These are phyloP conservation scores for Cucumis sativus DNA, from an alignment of 306 rosid genomes.

Conservation along the genomic window Cucumber_9930_V3 NC_026655.2:24075501-24076000, in stretches of 20 bases:
- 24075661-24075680: too few species aligned
- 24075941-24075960: not conserved
- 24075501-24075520: not conserved
- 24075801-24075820: not conserved
- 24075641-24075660: not conserved
- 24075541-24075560: not conserved
- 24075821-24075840: constrained; percentile 2
- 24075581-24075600: not conserved
- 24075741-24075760: constrained; percentile 1
- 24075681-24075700: not conserved
- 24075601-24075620: not conserved
- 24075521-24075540: not conserved
- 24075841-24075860: constrained; percentile 4
- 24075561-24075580: not conserved
- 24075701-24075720: not conserved
- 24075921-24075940: constrained; percentile 3
- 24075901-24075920: constrained; percentile 3
- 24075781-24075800: not conserved
- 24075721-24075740: constrained; percentile 7
- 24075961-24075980: not conserved
- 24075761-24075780: not conserved
- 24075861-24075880: constrained; percentile 3
- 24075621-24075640: not conserved
- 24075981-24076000: not conserved
- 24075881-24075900: constrained; percentile 1